These are phyloP conservation scores for Dactylella cylindrospora DNA, from an alignment of 2,329 filamentous ascomycete species.

Conservation along the genomic window DNA sequence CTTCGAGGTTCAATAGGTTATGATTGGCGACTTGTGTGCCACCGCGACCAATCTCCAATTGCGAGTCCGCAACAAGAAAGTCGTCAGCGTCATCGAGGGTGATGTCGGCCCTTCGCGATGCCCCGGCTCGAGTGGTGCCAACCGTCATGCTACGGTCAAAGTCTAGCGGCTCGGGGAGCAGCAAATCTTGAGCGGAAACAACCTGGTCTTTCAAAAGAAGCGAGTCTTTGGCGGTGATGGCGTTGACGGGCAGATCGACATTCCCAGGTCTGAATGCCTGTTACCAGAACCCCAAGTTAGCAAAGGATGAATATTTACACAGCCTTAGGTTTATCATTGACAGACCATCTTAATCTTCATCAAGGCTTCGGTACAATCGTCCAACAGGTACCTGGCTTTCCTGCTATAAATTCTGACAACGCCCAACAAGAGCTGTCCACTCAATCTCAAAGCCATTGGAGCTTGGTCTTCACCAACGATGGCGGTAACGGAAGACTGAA, in stretches of 20 bases:
- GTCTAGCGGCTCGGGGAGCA: slow-evolving; percentile 76
- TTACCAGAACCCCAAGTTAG: not conserved
- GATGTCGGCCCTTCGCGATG: slow-evolving; percentile 62
- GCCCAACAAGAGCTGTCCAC: slow-evolving; percentile 88
- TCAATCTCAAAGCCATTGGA: slow-evolving; percentile 89
- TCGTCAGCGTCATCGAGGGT: slow-evolving; percentile 63
- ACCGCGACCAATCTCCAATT: slow-evolving; percentile 37
- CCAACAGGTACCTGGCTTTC: slow-evolving; percentile 91
- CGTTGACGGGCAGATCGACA: slow-evolving; percentile 85
- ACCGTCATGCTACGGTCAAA: slow-evolving; percentile 58
- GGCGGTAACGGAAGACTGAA: slow-evolving; percentile 89
- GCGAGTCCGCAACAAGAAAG: slow-evolving; percentile 33
- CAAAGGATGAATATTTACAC: slow-evolving; percentile 15
- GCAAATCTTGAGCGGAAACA: slow-evolving; percentile 88
- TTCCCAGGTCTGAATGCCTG: slow-evolving; percentile 95
- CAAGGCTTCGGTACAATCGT: slow-evolving; percentile 95
- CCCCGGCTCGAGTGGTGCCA: slow-evolving; percentile 51
- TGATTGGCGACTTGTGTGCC: slow-evolving; percentile 35
- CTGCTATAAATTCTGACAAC: slow-evolving; percentile 97
- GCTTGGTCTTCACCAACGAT: slow-evolving; percentile 93
- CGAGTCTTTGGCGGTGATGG: slow-evolving; percentile 78
- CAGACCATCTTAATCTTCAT: slow-evolving; percentile 98
- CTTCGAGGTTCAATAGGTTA: slow-evolving; percentile 26
- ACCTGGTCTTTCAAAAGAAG: slow-evolving; percentile 86
- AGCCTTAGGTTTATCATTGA: not conserved